Percentiles rank a stretch among this genome's conserved stretches.
Evolutionary conservation across 768 basidiomycete genomes (phyloP).

Genomic region (Suillus ampliporus): DNA sequence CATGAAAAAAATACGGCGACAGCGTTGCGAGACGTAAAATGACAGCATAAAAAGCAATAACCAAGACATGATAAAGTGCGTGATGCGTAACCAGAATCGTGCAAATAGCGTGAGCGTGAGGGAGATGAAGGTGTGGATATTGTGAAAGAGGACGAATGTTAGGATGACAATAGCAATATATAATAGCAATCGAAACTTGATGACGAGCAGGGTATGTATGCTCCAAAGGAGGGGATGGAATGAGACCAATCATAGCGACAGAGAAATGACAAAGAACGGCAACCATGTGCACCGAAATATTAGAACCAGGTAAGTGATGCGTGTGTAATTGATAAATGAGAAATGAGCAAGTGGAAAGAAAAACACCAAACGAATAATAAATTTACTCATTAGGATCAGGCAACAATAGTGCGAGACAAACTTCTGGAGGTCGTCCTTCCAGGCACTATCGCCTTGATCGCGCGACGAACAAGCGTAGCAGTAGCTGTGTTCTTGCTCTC

Average conservation of each 20-base stretch:
- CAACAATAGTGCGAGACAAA: slow-evolving; percentile 46
- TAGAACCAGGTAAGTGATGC: slow-evolving; percentile 6
- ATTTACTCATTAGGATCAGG: slow-evolving; percentile 21
- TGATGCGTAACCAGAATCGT: slow-evolving; percentile 10
- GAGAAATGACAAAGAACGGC: slow-evolving; percentile 18
- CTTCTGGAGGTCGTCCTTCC: slow-evolving; percentile 60
- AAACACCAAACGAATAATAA: slow-evolving; percentile 4
- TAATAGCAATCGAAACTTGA: slow-evolving; percentile 39
- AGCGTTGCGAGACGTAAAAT: not conserved
- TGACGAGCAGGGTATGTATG: slow-evolving; percentile 17
- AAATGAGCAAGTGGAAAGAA: slow-evolving; percentile 18
- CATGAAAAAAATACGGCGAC: not conserved
- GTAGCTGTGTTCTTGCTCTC: slow-evolving; percentile 53
- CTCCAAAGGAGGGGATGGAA: slow-evolving; percentile 15
- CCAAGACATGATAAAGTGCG: not conserved
- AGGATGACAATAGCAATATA: slow-evolving; percentile 39
- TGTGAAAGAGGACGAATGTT: slow-evolving; percentile 16
- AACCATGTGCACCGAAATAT: slow-evolving; percentile 20
- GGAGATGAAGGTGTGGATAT: slow-evolving; percentile 3
- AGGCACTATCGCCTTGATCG: slow-evolving; percentile 78
- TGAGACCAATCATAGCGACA: slow-evolving; percentile 31
- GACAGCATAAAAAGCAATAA: slow-evolving; percentile 5
- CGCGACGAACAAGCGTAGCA: slow-evolving; percentile 65
- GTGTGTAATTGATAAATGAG: not conserved
- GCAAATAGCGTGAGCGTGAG: slow-evolving; percentile 3